Base-by-base conservation (phyloP, 176 grass and related monocot genomes). In the Hordeum marinum region DNA sequence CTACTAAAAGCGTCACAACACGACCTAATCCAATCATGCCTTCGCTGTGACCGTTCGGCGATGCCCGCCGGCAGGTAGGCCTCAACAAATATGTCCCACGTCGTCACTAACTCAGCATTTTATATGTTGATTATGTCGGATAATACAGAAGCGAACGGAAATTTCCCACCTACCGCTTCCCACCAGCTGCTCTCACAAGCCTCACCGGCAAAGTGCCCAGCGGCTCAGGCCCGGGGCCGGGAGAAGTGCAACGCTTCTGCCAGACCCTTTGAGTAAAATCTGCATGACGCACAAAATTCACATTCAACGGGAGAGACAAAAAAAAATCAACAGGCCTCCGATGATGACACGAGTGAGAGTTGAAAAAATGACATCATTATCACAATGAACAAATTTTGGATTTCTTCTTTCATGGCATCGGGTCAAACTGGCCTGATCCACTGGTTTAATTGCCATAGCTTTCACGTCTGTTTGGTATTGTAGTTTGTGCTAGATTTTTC, bases 91-190 rank as follows among this genome's bases (percentile, higher is more conserved):
- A 23, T 59, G 55, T 59, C 55, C 55, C 18, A 23, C 55, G 3
- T 59, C 5, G 55, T 59, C 55, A 59, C 21, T 10, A 20, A 59
- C 55, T 23, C 18, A 23, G 55, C 21, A 59, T 23, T 59, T 59
- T 23, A 59, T 59, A 23, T 23, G 3, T 52, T 50, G 5, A 50
- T 6, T 3, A 35, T 35, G 2, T 52, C 15, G 15, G 48, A 15
- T 52, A 52, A 14, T 18, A 52, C 48, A 52, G 15, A 7, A 52
- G 48, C 48, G 48, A 18, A 36, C 27, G 18, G 34, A 59, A 45
- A 60, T 60, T 87, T 37, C 45, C 35, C 86, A 77, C 46, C 46
- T 11, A 70, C 79, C 64, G 1, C n/a, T 24, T 8, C 63, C 79
- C 61, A 59, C 48, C 42, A 20, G 59, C 18, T 5, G 11, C 25